Base-by-base conservation (phyloP, 768 basidiomycete genomes). In the Cystofilobasidium capitatum region DNA sequence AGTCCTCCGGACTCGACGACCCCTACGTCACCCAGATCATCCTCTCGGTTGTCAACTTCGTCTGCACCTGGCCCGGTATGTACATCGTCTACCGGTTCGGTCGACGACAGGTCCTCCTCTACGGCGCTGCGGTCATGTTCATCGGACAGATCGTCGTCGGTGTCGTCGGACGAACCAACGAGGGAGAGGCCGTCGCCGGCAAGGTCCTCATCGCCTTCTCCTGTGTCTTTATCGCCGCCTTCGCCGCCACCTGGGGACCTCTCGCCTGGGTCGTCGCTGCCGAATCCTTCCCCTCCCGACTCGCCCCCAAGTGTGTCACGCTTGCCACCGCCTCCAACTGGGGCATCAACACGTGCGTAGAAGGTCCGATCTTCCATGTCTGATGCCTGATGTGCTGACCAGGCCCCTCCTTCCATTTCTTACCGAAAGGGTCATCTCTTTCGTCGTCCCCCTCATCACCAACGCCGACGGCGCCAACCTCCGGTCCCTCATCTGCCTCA, bases 181-280 rank as follows among this genome's bases (percentile, higher is more conserved):
- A 75, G 40, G 71, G 74, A 65, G 63, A 75, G 51, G 44, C 60
- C 26, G 68, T 70, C 55, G 74, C 75, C 24, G 77, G 77, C 40
- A 71, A 77, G 67, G 75, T 76, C 39, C 71, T 77, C 51, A 77
- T 77, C 67, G 76, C 76, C 47, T 76, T 77, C 73, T 75, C 75
- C 3, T 76, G 76, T 68, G 67, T 77, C 49, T 77, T 77, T 70
- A 71, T 77, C 58, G 77, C 76, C 39, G 68, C 71, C 12, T 77
- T 77, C 70, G 76, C 76, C 37, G 60, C 71, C 31, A 71, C 71
- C 58, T 76, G 74, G 71, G 77, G 77, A 36, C 77, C 77, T 2
- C 73, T 77, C 58, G 77, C 74, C 58, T 77, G 73, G 74, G 74
- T 75, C 49, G 74, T 77, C 54, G 74, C 73, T 55, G 77, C 73